phyloP scores from a whole-genome alignment of 768 basidiomycete genomes.

The Naganishia vishniacii region DNA sequence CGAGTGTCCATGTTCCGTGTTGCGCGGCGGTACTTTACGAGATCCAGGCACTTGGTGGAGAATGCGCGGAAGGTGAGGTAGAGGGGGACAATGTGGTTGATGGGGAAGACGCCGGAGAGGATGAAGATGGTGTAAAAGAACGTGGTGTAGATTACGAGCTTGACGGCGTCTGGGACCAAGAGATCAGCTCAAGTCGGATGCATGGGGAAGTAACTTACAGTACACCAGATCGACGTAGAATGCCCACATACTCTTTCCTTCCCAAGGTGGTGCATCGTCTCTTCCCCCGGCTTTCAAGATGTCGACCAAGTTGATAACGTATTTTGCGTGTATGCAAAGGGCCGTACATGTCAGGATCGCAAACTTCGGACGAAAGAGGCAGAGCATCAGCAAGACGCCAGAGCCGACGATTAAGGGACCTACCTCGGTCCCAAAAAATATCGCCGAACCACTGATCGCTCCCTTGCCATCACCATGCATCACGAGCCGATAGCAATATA shows the following conservation, averaged over 20 bases:
- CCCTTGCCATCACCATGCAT: neutral
- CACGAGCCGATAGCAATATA: conserved; percentile 13
- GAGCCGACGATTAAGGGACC: neutral
- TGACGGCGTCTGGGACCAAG: conserved; percentile 69
- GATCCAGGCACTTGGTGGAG: conserved; percentile 74
- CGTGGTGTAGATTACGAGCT: conserved; percentile 80
- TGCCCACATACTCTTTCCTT: conserved; percentile 93
- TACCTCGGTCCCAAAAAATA: conserved; percentile 91
- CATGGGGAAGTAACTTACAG: conserved; percentile 54
- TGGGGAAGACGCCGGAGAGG: conserved; percentile 77
- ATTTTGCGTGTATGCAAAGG: conserved; percentile 72
- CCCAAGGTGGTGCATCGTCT: conserved; percentile 67
- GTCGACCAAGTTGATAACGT: conserved; percentile 73
- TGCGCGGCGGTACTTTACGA: conserved; percentile 85
- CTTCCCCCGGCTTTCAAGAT: conserved; percentile 64
- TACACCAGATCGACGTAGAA: conserved; percentile 91
- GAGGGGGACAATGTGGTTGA: conserved; percentile 95
- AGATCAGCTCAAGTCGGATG: neutral
- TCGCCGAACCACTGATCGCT: conserved; percentile 77
- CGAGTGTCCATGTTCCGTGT: conserved; percentile 94
- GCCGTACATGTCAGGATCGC: conserved; percentile 78
- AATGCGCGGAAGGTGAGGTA: conserved; percentile 93
- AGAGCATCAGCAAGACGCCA: neutral
- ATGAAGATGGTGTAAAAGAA: conserved; percentile 94
- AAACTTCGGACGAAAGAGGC: conserved; percentile 59